Percentiles rank a stretch among this genome's conserved stretches.
Evolutionary conservation across 352 stramenopile species (phyloP).

Genomic region (Pythium sukuiense): DNA sequence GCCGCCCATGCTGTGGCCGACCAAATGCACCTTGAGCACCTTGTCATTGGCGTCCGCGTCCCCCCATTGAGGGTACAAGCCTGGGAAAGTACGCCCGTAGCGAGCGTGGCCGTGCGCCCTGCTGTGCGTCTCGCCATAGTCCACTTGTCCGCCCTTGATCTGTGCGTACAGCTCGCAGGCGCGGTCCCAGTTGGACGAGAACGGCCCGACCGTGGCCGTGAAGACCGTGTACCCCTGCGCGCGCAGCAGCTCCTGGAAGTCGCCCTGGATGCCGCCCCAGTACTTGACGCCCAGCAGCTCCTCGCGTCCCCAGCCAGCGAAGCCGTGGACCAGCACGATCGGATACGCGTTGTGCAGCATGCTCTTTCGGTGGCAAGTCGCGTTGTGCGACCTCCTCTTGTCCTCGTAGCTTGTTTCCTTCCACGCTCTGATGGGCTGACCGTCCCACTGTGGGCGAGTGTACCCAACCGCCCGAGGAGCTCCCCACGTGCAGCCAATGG

Average conservation of each 20-base stretch:
- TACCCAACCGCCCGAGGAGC: not conserved
- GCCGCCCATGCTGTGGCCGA: slow-evolving; percentile 75
- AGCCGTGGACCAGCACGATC: slow-evolving; percentile 28
- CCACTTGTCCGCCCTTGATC: slow-evolving; percentile 32
- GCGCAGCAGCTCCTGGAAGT: slow-evolving; percentile 26
- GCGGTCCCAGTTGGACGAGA: slow-evolving; percentile 39
- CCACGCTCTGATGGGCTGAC: not conserved
- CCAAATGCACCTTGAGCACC: slow-evolving; percentile 61
- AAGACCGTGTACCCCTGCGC: slow-evolving; percentile 31
- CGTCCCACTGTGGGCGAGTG: not conserved
- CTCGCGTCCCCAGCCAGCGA: slow-evolving; percentile 24
- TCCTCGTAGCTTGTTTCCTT: not conserved
- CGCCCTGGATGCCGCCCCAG: slow-evolving; percentile 26
- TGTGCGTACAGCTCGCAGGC: slow-evolving; percentile 39
- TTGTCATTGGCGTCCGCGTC: slow-evolving; percentile 38
- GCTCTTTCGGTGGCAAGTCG: not conserved
- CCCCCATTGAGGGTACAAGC: slow-evolving; percentile 58
- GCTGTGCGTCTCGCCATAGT: slow-evolving; percentile 32
- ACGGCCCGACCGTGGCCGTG: slow-evolving; percentile 27
- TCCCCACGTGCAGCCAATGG: not conserved
- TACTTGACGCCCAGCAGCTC: slow-evolving; percentile 21
- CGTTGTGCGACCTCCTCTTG: not conserved
- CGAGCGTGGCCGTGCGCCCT: slow-evolving; percentile 22
- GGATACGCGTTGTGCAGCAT: slow-evolving; percentile 3
- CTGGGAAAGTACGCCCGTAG: slow-evolving; percentile 49